phyloP scores from a whole-genome alignment of 164 flowering plant species.

The Aristolochia fimbriata region DNA sequence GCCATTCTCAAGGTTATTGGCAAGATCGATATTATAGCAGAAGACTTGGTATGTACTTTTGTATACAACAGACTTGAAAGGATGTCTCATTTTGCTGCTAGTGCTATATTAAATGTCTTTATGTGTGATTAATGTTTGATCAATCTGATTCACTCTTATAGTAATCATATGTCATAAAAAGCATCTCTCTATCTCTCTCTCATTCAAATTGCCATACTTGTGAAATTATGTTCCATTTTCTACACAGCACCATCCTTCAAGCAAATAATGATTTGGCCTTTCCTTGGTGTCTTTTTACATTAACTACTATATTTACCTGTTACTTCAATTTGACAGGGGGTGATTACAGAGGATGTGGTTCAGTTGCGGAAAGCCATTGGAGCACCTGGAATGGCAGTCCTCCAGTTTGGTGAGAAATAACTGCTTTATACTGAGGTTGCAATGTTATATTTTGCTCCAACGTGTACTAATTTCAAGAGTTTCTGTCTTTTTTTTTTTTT shows the following conservation, averaged over 20 bases:
- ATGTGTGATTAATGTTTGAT: neutral
- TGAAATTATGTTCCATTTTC: no score
- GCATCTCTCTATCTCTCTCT: no score
- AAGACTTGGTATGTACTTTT: conserved; percentile 77
- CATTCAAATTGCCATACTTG: no score
- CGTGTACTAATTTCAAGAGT: neutral
- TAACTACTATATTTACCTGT: neutral
- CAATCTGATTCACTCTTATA: neutral
- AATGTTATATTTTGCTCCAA: neutral
- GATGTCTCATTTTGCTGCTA: neutral
- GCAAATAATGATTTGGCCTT: no score
- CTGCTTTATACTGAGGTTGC: neutral
- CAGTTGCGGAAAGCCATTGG: conserved; percentile 75
- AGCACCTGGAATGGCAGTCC: conserved; percentile 99
- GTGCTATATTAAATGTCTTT: neutral
- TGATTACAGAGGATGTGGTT: conserved; percentile 92
- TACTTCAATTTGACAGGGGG: conserved; percentile 45
- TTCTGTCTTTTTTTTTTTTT: neutral
- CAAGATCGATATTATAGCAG: conserved; percentile 73
- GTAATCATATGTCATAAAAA: no score
- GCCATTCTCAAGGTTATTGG: conserved; percentile 71
- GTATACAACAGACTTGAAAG: neutral
- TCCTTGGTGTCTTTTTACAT: no score
- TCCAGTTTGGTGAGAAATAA: conserved; percentile 78
- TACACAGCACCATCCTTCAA: no score